Percentiles rank a stretch among this genome's conserved stretches.
Evolutionary conservation across 441 rosid species (phyloP).

Genomic region (Gossypium laxum): DNA sequence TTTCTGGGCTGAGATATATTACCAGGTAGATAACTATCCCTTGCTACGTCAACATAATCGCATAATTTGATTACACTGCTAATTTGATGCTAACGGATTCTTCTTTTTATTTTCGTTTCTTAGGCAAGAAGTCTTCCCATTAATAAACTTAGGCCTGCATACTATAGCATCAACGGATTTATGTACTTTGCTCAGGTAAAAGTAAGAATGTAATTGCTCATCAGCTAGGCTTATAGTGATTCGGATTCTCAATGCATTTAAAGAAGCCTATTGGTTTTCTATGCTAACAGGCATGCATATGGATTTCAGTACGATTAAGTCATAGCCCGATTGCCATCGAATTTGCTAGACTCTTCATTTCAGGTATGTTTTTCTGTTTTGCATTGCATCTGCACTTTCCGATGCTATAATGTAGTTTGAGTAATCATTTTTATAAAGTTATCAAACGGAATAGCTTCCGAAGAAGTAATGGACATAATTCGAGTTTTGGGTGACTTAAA

Average conservation of each 20-base stretch:
- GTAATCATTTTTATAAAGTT: neutral
- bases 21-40: constrained; percentile 30
- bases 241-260: neutral
- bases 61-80: neutral
- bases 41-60: neutral
- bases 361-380: constrained; percentile 27
- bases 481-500: neutral
- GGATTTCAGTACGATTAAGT: constrained; percentile 38
- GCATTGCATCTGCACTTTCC: neutral
- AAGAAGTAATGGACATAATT: neutral
- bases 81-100: neutral
- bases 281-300: constrained; percentile 34
- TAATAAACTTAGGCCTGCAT: constrained; percentile 43
- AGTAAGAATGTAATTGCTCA: neutral
- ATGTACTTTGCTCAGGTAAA: constrained; percentile 42
- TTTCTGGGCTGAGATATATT: constrained; percentile 62
- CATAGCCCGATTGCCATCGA: constrained; percentile 25
- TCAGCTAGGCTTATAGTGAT: neutral
- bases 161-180: constrained; percentile 31
- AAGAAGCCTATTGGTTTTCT: neutral
- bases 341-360: constrained; percentile 41
- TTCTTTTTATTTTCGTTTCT: neutral
- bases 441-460: neutral
- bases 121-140: constrained; percentile 55
- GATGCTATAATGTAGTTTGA: neutral